These are phyloP conservation scores for Polytrichum commune DNA, from an alignment of 225 moss, liverwort and hornwort species.

Conservation along the genomic window DNA sequence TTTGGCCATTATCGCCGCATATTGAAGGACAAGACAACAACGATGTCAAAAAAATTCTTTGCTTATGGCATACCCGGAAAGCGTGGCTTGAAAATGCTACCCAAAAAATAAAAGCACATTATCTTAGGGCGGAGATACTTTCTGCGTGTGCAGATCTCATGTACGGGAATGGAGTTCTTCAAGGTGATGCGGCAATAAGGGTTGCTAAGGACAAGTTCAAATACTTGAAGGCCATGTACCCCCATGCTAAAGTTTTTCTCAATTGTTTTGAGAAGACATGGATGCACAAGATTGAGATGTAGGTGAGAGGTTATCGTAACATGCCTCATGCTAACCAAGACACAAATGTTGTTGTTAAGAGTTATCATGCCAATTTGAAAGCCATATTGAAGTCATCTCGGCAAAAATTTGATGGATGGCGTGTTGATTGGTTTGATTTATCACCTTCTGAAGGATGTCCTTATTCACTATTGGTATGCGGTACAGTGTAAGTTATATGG, in stretches of 20 bases:
- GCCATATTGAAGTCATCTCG: background rate
- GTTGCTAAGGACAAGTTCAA: background rate
- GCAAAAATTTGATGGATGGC: background rate
- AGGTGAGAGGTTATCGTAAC: background rate
- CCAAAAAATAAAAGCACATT: background rate
- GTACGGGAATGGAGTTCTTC: background rate
- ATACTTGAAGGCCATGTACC: background rate
- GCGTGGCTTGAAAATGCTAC: background rate
- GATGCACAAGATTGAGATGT: background rate
- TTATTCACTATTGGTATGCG: background rate
- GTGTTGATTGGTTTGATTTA: slow-evolving; percentile 1
- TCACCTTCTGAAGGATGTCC: background rate
- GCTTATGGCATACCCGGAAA: background rate
- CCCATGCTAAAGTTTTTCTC: background rate
- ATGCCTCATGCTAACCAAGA: background rate
- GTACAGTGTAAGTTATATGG: background rate
- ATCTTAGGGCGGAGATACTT: background rate
- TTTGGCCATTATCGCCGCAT: too few relatives aligned
- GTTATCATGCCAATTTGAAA: background rate
- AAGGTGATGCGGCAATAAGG: background rate
- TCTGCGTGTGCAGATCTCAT: background rate
- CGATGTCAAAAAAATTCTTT: background rate
- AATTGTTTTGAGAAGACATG: background rate
- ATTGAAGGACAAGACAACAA: too few relatives aligned
- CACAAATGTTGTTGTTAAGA: background rate